These are phyloP conservation scores for Neopestalotiopsis sp. DNA, from an alignment of 2,329 filamentous ascomycete genomes.

Conservation along the genomic window DNA sequence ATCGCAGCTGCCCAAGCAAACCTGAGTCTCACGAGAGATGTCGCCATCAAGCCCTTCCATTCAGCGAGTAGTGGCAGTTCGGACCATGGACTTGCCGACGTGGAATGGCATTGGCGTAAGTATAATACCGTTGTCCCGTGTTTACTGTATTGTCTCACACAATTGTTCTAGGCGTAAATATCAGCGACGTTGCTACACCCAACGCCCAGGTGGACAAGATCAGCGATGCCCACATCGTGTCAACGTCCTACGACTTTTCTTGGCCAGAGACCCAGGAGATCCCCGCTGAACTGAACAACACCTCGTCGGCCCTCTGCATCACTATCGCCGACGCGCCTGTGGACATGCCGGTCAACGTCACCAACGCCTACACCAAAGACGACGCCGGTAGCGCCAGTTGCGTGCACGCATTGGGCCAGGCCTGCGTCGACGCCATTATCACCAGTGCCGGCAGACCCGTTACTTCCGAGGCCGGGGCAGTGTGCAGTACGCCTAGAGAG, in stretches of 20 bases:
- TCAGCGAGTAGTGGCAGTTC: neutral
- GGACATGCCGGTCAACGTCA: constrained; percentile 4
- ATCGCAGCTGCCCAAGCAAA: neutral
- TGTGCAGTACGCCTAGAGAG: neutral
- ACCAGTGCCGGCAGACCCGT: neutral
- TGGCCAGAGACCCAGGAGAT: neutral
- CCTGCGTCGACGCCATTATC: constrained; percentile 1
- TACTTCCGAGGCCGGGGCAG: neutral
- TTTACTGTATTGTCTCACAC: neutral
- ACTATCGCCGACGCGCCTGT: neutral
- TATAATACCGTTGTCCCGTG: neutral
- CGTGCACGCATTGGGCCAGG: neutral
- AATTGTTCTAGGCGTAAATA: neutral
- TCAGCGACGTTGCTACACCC: neutral
- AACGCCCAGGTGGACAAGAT: neutral
- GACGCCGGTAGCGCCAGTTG: neutral
- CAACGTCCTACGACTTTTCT: neutral
- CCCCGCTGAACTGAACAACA: too few species aligned
- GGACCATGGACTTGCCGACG: neutral
- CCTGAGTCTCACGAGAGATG: neutral
- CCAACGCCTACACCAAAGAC: neutral
- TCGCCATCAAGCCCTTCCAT: neutral
- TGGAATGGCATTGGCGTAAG: constrained; percentile 4
- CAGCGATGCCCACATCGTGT: neutral
- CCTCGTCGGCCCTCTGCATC: neutral